Evolutionary conservation across 2,329 filamentous ascomycete genomes (phyloP), one percentile per base, ranked within the genome.

Genomic region (Chaetomium globosum): DNA sequence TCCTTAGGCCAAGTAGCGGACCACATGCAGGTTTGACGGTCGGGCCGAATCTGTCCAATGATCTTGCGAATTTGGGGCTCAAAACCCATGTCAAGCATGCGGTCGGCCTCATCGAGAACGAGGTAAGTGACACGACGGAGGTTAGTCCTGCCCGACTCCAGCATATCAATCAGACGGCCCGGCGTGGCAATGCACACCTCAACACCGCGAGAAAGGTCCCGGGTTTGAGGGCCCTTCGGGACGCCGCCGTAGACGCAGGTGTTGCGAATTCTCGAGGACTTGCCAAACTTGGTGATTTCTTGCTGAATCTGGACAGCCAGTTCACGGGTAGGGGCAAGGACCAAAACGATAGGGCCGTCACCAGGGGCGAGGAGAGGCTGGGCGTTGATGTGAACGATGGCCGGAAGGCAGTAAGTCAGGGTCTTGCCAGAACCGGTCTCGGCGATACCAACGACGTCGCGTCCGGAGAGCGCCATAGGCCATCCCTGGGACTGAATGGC

Each of bases 51-150:
- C 82, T 99, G 95, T 69, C 90, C 86, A 73, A 99, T 93, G 71
- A 99, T 98, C 84, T 98, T 98, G 83, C 95, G 92, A 75, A 99
- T 98, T 80, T 98, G 95, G 71, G 95, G 95, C 82, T 99, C 95
- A 81, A 99, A 98, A 87, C 95, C 95, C 95, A 99, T 99, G 82
- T 99, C 95, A 78, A 99, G 85, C 95, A 99, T 99, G 76, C 95
- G 94, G 82, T 99, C 95, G 77, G 95, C 95, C 83, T 99, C 95
- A 75, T 99, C 95, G 70, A 99, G 93, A 72, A 98, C 95, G 65
- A 99, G 85, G 82, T 99, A 99, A 64, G 95, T 99, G 68, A 98
- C 93, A 78, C 95, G 93, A 71, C 94, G 94, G 69, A 99, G 87
- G 82, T 99, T 98, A 74, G 95, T 99, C 85, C 96, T 96, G 79